Base-by-base conservation (phyloP, 306 rosid species). In the Begonia peltatifolia region DNA sequence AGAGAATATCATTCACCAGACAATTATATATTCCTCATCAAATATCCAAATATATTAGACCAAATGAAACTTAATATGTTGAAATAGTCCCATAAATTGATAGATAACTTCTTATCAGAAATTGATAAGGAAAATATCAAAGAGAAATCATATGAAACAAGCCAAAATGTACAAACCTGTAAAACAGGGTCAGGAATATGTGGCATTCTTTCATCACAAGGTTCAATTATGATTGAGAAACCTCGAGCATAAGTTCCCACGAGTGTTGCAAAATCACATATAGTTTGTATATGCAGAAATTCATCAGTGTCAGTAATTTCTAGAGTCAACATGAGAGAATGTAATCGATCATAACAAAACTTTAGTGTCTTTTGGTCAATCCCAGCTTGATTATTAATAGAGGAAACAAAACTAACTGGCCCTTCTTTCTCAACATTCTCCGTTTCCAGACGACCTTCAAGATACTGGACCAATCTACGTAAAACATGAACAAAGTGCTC, bases 111-210 rank as follows among this genome's bases (percentile, higher is more conserved):
- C 38, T 30, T 30, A 2, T 30, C 5, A 30, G 38, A 30, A 30
- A 30, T 30, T 30, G 9, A 30, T 30, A 5, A 9, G 38, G 38
- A 30, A 30, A 30, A 30, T 30, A 30, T 30, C 38, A 30, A 30
- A 30, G 38, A 30, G 38, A 30, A 30, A 30, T 30, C 1, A 30
- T 30, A 30, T 7, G 9, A 9, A 5, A 30, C 38, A 30, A 30
- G 38, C 6, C 38, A 5, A 23, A 14, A 14, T 16, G 41, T 62
- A 58, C 79, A 22, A 52, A 85, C 97, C 92, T 90, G 97, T 64
- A 85, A 74, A 60, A 90, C 85, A 53, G 97, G 97, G 68, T 90
- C 97, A 47, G 95, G 97, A 85, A 90, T 83, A 70, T 90, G 95
- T 1, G 94, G 95, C 97, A 90, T 90, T 76, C 97, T 75, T 76